Percentiles rank a stretch among this genome's conserved stretches.
These are phyloP conservation scores for Microcos paniculata DNA, from an alignment of 345 rosid species.

Conservation along the genomic window DNA sequence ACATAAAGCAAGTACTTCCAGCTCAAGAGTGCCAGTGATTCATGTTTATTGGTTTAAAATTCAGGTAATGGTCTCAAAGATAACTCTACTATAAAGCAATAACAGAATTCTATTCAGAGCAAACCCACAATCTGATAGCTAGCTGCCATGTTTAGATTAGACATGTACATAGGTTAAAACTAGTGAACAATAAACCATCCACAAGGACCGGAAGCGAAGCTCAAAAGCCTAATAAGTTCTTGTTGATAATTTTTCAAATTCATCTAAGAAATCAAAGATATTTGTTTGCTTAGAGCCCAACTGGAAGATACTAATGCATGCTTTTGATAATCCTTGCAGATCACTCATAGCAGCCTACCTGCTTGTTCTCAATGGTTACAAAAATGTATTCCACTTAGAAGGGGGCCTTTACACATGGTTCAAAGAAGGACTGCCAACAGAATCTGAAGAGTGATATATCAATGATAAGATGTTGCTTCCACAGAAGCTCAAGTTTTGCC, in stretches of 20 bases:
- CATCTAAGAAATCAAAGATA: neutral
- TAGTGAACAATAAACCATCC: neutral
- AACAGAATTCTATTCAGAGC: neutral
- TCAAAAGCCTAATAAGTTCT: neutral
- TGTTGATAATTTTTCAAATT: neutral
- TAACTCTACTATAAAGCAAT: neutral
- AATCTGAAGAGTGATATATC: constrained; percentile 45
- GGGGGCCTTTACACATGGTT: constrained; percentile 86
- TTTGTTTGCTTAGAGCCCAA: neutral
- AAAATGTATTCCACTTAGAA: constrained; percentile 84
- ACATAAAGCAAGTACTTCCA: neutral
- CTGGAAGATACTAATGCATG: neutral
- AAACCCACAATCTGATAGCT: neutral
- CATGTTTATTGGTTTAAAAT: neutral
- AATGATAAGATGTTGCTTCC: constrained; percentile 17
- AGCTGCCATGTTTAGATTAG: neutral
- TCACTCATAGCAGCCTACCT: constrained; percentile 96
- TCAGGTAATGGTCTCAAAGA: neutral
- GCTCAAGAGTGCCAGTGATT: neutral
- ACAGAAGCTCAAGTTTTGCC: constrained; percentile 31
- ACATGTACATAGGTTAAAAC: neutral
- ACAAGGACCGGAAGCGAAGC: neutral
- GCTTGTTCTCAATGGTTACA: constrained; percentile 83
- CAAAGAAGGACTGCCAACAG: constrained; percentile 78
- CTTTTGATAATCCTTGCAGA: constrained; percentile 43